phyloP scores from a whole-genome alignment of 208 protist species.

The Trypanosoma brucei region DNA sequence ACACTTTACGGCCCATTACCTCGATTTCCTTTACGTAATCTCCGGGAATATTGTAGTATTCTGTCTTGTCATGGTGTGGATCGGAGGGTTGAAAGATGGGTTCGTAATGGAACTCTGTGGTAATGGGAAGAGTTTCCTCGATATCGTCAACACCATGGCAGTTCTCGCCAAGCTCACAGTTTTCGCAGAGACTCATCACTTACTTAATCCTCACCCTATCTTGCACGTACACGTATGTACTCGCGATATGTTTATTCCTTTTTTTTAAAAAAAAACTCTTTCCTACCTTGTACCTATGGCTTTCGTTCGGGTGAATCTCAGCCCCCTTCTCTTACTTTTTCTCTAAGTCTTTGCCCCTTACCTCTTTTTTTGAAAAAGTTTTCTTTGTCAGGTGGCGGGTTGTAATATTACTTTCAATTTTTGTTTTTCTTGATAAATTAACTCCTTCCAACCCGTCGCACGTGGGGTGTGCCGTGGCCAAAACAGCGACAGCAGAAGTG shows the following conservation, averaged over 20 bases:
- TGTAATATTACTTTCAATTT: too few relatives aligned
- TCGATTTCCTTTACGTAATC: slow-evolving; percentile 79
- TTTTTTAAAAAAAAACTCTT: background rate
- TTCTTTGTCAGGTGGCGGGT: too few relatives aligned
- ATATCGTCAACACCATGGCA: slow-evolving; percentile 57
- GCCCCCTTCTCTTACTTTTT: too few relatives aligned
- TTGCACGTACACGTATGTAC: too few relatives aligned
- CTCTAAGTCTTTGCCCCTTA: too few relatives aligned
- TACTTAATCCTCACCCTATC: background rate
- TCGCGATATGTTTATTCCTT: too few relatives aligned
- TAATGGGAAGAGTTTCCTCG: slow-evolving; percentile 45
- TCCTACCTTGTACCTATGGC: background rate
- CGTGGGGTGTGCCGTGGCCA: too few relatives aligned
- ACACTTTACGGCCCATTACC: slow-evolving; percentile 59
- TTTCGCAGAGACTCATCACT: slow-evolving; percentile 44
- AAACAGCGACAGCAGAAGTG: too few relatives aligned
- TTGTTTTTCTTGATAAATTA: too few relatives aligned
- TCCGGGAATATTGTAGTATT: slow-evolving; percentile 80
- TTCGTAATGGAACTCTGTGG: slow-evolving; percentile 69
- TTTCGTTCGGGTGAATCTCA: too few relatives aligned
- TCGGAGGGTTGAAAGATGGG: slow-evolving; percentile 83
- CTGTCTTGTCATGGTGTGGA: slow-evolving; percentile 69
- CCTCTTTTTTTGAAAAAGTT: too few relatives aligned
- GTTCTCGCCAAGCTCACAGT: slow-evolving; percentile 65
- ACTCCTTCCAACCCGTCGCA: too few relatives aligned